These are phyloP conservation scores for Vigna radiata DNA, from an alignment of 306 rosid genomes.

Conservation along the genomic window DNA sequence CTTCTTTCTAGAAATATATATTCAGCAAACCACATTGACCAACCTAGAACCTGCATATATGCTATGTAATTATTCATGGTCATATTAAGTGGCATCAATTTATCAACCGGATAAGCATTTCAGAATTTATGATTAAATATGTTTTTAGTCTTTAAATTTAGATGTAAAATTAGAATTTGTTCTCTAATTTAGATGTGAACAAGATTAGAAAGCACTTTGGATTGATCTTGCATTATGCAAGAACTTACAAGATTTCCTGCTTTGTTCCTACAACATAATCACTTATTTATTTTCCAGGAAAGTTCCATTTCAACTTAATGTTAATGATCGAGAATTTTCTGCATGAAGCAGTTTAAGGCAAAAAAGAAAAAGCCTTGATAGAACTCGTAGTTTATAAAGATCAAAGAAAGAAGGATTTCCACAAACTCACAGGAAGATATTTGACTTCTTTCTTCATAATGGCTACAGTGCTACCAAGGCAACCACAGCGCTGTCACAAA, in stretches of 20 bases:
- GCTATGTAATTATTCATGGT: not conserved
- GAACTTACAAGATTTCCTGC: not conserved
- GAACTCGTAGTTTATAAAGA: not conserved
- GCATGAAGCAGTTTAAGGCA: conserved; percentile 7
- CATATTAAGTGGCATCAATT: conserved; percentile 6
- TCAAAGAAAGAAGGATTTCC: not conserved
- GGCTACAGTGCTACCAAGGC: conserved; percentile 89
- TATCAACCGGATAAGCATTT: not conserved
- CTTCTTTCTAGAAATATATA: conserved; percentile 81
- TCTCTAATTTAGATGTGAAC: not conserved
- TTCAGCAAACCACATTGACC: conserved; percentile 98
- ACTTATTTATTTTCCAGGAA: conserved; percentile 5
- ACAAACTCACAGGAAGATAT: conserved; percentile 75
- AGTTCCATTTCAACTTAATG: not conserved
- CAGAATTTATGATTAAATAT: too few species aligned
- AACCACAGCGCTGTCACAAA: conserved; percentile 73
- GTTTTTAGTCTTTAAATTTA: too few species aligned
- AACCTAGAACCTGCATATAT: conserved; percentile 77
- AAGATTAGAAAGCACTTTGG: conserved; percentile 5
- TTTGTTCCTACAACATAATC: not conserved
- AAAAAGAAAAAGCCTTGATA: not conserved
- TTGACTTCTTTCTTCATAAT: conserved; percentile 77
- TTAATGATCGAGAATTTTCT: conserved; percentile 1
- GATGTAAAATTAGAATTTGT: too few species aligned
- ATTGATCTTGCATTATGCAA: not conserved